Base-by-base conservation (phyloP, 495 filamentous ascomycete genomes). In the Lichina pygmaea region DNA sequence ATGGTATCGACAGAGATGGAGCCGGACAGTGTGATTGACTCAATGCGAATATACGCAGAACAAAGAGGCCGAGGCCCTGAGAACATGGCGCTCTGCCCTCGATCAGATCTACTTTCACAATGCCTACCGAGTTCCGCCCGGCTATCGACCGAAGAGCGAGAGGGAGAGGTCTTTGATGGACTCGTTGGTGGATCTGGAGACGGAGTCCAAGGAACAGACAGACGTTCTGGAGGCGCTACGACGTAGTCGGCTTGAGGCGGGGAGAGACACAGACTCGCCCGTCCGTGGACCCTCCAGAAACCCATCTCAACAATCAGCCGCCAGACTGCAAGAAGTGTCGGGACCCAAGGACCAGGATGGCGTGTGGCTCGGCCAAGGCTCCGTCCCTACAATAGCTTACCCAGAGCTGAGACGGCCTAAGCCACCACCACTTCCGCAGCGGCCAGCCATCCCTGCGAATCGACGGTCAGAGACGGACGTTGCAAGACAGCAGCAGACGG, bases 181-280 rank as follows among this genome's bases (percentile, higher is more conserved):
- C 33, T 86, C 81, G 47, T 62, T 97, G 46, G 70, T 72, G 46
- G 69, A 77, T 46, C 70, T 97, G 55, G 84, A 94, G 55, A 56
- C 85, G 53, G 86, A 95, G 63, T 93, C 84, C 61, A 89, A 91
- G 57, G 85, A 95, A 61, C 72, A 81, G 42, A 82, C 93, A 43
- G 84, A 89, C 57, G 66, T 95, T 13, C 65, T 97, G 12, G 78
- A 86, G 50, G 78, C 86, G 24, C 65, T 95, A 44, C 69, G 71
- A 41, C 61, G 77, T 48, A 93, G 84, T 50, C 71, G 44, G 16
- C 7, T 53, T 32, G 46, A 33, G 5, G 45, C 42, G 6, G 46
- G 60, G 50, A 24, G 48, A 55, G 53, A 51, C 16, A 45, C 32
- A 7, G 52, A 59, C 37, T 50, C 53, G 38, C 57, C 51, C 44